Percentiles rank a stretch among this genome's conserved stretches.
These are phyloP conservation scores for Penicillium paxilli DNA, from an alignment of 495 filamentous ascomycete genomes.

Conservation along the genomic window DNA sequence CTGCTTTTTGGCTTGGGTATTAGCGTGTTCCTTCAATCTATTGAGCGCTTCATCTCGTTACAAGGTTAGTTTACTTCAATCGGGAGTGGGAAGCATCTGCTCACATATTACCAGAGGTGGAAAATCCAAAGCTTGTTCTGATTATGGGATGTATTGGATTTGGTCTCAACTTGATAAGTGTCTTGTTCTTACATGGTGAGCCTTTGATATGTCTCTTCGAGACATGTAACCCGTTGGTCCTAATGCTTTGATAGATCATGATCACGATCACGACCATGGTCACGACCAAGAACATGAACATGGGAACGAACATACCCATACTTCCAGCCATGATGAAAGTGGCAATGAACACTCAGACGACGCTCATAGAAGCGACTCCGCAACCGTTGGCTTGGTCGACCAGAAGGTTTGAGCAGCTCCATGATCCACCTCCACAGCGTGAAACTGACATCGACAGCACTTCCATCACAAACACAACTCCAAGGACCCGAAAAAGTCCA, in stretches of 20 bases:
- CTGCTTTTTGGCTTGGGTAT: slow-evolving; percentile 89
- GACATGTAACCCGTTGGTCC: not conserved
- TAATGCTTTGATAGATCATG: not conserved
- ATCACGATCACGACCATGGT: slow-evolving; percentile 12
- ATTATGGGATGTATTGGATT: slow-evolving; percentile 78
- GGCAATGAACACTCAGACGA: not conserved
- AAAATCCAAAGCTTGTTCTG: slow-evolving; percentile 72
- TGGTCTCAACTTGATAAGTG: slow-evolving; percentile 72
- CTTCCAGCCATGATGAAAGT: not conserved
- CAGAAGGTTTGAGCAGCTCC: slow-evolving; percentile 3
- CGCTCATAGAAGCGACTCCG: not conserved
- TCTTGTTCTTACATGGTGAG: slow-evolving; percentile 72
- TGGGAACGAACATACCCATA: slow-evolving; percentile 11
- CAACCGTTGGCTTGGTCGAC: not conserved
- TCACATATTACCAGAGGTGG: no score
- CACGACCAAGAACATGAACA: slow-evolving; percentile 19
- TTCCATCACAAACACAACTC: slow-evolving; percentile 5
- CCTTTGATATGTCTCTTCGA: not conserved
- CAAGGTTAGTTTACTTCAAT: slow-evolving; percentile 41
- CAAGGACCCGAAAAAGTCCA: not conserved
- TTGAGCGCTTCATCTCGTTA: slow-evolving; percentile 70
- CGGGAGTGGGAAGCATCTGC: no score
- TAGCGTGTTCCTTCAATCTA: slow-evolving; percentile 88
- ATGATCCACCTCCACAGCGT: no score
- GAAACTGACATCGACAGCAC: not conserved